Conservation (phyloP, 2,329 filamentous ascomycete genomes). For the Venturia carpophila region DNA sequence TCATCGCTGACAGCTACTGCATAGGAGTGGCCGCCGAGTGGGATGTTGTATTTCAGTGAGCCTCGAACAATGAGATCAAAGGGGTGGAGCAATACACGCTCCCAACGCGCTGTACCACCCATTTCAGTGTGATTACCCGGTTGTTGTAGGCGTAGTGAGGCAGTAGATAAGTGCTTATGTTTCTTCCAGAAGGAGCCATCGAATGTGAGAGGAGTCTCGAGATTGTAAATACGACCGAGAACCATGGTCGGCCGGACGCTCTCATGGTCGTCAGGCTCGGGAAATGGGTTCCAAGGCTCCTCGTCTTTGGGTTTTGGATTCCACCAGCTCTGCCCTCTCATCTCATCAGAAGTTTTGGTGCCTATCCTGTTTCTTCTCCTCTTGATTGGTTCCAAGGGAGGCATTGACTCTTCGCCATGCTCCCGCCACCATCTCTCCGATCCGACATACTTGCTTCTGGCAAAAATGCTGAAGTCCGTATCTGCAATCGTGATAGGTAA, state of each 20-base stretch:
- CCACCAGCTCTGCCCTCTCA: background rate
- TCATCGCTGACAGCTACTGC: conserved; percentile 9
- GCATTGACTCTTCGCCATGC: conserved; percentile 22
- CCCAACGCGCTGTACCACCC: conserved; percentile 80
- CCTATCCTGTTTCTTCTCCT: background rate
- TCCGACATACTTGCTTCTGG: conserved; percentile 85
- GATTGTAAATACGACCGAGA: conserved; percentile 77
- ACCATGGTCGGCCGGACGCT: conserved; percentile 65
- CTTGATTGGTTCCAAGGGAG: background rate
- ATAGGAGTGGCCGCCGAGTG: conserved; percentile 42
- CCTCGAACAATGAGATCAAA: conserved; percentile 92
- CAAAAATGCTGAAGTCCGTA: conserved; percentile 87
- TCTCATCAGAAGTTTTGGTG: background rate
- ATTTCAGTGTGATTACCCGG: conserved; percentile 83
- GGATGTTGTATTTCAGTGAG: conserved; percentile 72
- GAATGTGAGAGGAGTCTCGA: conserved; percentile 82
- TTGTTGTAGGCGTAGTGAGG: conserved; percentile 70
- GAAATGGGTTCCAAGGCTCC: conserved; percentile 2
- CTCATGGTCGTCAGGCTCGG: background rate
- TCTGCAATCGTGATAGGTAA: conserved; percentile 79
- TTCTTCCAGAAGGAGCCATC: conserved; percentile 83
- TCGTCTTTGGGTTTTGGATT: background rate
- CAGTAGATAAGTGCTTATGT: conserved; percentile 62
- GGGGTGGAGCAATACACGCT: conserved; percentile 78
- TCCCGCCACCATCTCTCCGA: conserved; percentile 40